A percentile compares a stretch with the other conserved stretches of the same genome.
phyloP scores from a whole-genome alignment of 352 stramenopile species.

The Globisporangium abappressorium region DNA sequence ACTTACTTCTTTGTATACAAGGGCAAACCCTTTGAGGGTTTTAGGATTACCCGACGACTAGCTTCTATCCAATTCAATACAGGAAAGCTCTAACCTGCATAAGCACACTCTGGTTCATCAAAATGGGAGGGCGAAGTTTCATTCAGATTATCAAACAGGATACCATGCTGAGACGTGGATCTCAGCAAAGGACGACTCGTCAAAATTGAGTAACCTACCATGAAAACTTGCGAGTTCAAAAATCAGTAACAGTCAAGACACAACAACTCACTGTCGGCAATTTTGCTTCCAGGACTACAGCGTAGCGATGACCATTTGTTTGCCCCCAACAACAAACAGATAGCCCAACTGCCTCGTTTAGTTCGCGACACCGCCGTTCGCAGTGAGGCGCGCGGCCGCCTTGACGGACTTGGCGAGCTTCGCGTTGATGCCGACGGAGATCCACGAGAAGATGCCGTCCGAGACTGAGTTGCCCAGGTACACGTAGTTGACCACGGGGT shows the following conservation, averaged over 20 bases:
- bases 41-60: neutral
- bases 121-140: neutral
- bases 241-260: neutral
- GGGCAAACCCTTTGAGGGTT: neutral
- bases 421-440: conserved; percentile 23
- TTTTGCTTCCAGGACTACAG: neutral
- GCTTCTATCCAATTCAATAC: neutral
- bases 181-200: too few species aligned
- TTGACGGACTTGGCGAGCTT: conserved; percentile 8
- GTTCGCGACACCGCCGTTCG: conserved; percentile 9
- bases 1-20: neutral
- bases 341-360: neutral
- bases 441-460: conserved; percentile 24
- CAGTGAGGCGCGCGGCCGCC: conserved; percentile 1
- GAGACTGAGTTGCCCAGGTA: conserved; percentile 19
- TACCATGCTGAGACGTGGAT: too few species aligned
- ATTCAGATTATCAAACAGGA: neutral
- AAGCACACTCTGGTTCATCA: neutral
- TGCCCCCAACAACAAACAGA: neutral
- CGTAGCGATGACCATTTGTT: neutral
- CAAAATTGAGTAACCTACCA: neutral
- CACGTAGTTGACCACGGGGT: conserved; percentile 16
- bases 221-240: neutral
- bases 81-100: too few species aligned
- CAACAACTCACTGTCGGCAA: neutral